Evolutionary conservation across 805 yeast species (phyloP), one percentile per base, ranked within the genome.

Genomic region (Limtongozyma cylindracea): DNA sequence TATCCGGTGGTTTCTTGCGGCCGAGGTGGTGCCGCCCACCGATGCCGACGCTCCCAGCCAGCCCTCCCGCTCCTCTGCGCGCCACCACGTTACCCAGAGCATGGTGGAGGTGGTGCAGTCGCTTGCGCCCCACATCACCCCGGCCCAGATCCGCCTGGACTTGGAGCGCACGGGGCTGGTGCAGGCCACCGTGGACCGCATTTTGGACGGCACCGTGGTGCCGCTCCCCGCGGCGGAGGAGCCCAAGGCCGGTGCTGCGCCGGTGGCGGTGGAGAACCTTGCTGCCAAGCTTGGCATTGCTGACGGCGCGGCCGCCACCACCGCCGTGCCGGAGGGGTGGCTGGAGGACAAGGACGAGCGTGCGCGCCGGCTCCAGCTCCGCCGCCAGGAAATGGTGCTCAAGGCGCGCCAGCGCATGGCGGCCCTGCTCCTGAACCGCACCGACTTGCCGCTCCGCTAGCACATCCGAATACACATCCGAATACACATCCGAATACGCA

Each of bases 81-180:
- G 12, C 5, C 6, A 3, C 7, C 6, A 10, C 18, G 67, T 71
- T 12, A 65, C 70, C 3, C 51, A 49, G 4, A 61, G 60, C 25
- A 84, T 84, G 96, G 54, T 84, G 20, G 88, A 72, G 29, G 68
- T 74, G 0, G 94, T 84, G 2, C 73, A 66, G 32, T 65, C 78
- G 19, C 52, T 84, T 24, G 92, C 80, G 0, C 94, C 95, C 4
- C 51, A 53, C 11, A 46, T 76, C 16, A 53, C 73, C 2, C 56
- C 45, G 4, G 73, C 60, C 6, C 91, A 74, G 37, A 77, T 88
- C 28, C 53, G 67, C 28, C 52, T 54, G 28, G 91, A 73, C 38
- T 55, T 88, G 28, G 65, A 68, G 34, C 52, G 62, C 27, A 64
- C 88, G 0, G 91, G 91, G 0, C 67, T 73, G 6, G 82, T 82